Conservation (phyloP, 306 rosid species). For the Gynostemma pentaphyllum region DNA sequence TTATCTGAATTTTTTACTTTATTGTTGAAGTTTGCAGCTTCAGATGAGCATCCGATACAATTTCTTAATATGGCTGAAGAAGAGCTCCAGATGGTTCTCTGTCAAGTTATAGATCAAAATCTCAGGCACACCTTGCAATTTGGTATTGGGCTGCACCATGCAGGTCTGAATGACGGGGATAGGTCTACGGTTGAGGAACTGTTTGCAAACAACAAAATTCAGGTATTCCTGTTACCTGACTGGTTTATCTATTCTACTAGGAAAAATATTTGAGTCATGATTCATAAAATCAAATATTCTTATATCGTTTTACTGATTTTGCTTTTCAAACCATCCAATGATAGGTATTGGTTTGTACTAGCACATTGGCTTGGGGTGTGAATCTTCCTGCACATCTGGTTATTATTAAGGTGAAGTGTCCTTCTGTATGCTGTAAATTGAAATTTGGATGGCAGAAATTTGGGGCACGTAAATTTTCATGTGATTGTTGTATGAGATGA, state of each 20-base stretch:
- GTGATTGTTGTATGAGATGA: not conserved
- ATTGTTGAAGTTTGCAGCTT: conserved; percentile 67
- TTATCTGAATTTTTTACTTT: conserved; percentile 12
- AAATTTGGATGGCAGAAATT: not conserved
- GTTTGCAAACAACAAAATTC: conserved; percentile 87
- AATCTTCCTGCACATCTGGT: conserved; percentile 99
- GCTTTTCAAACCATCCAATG: conserved; percentile 9
- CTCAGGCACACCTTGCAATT: conserved; percentile 92
- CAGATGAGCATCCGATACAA: conserved; percentile 86
- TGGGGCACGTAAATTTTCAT: not conserved
- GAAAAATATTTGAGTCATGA: not conserved
- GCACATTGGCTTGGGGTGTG: conserved; percentile 99
- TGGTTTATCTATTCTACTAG: not conserved
- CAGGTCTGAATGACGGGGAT: conserved; percentile 91
- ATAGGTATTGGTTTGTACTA: conserved; percentile 86
- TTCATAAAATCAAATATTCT: not conserved
- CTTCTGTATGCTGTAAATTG: not conserved
- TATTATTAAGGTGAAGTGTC: conserved; percentile 66
- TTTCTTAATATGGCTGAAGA: conserved; percentile 82
- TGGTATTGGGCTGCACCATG: conserved; percentile 94
- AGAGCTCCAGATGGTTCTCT: conserved; percentile 76
- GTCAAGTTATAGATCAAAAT: conserved; percentile 86
- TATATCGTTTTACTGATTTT: conserved; percentile 12
- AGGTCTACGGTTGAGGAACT: conserved; percentile 92
- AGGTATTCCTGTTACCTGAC: conserved; percentile 43